These are phyloP conservation scores for Cutaneotrichosporon sp. DNA, from an alignment of 1,284 basidiomycete genomes.

Conservation along the genomic window DNA sequence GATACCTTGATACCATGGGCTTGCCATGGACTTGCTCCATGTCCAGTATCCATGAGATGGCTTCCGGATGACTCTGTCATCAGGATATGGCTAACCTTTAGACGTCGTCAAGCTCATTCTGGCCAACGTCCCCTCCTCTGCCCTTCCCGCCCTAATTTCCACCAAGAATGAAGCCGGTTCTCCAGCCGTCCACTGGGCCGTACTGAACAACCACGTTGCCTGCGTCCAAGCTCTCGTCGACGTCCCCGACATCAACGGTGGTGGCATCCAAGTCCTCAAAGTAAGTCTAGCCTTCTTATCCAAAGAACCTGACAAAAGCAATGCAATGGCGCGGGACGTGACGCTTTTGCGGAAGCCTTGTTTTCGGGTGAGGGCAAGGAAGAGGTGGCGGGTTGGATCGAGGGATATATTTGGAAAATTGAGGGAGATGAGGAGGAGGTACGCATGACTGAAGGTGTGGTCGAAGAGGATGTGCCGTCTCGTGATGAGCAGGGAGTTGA, in stretches of 20 bases:
- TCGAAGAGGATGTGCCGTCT: slow-evolving; percentile 13
- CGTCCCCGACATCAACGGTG: slow-evolving; percentile 47
- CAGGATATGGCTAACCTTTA: slow-evolving; percentile 5
- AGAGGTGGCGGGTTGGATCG: slow-evolving; percentile 53
- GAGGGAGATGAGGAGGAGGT: slow-evolving; percentile 34
- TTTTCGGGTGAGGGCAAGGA: slow-evolving; percentile 53
- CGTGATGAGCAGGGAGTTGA: slow-evolving; percentile 20
- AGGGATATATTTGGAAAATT: slow-evolving; percentile 47
- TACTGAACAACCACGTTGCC: slow-evolving; percentile 71
- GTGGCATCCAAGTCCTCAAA: slow-evolving; percentile 47
- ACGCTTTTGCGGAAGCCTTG: slow-evolving; percentile 50
- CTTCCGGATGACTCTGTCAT: no score
- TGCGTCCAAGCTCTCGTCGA: slow-evolving; percentile 66
- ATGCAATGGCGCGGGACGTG: slow-evolving; percentile 45
- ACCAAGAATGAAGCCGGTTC: slow-evolving; percentile 68
- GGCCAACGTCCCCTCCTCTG: slow-evolving; percentile 59
- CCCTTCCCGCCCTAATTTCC: slow-evolving; percentile 54
- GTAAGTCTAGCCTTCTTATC: slow-evolving; percentile 37
- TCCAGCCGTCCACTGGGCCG: slow-evolving; percentile 84
- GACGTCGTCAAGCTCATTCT: slow-evolving; percentile 21
- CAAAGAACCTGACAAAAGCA: no score
- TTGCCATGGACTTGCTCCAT: no score
- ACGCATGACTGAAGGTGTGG: not conserved
- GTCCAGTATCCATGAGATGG: no score
- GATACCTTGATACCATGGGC: no score